Evolutionary conservation across 257 asterid species (phyloP), one percentile per base, ranked within the genome.

Genomic region (Petunia secreta): DNA sequence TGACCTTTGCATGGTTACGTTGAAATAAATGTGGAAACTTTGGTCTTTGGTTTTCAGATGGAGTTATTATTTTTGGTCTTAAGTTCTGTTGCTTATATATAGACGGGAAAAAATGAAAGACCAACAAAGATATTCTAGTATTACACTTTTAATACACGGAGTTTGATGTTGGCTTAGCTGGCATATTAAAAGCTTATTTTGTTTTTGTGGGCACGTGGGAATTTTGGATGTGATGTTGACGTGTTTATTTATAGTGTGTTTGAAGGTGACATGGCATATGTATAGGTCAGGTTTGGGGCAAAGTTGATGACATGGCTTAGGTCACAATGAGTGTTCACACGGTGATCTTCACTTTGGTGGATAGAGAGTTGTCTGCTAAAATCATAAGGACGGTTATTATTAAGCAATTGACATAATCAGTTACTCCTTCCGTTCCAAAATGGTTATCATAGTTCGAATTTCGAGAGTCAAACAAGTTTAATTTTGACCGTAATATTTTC

Each of bases 1-100:
- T 84, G 95, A 86, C 88, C 87, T 86, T 54, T 86, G 92, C 95
- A 86, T 92, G 82, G 50, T 58, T n/a, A n/a, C n/a, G 2, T 37
- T 71, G n/a, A 43, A n/a, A 62, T 36, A 63, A 34, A 57, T 3
- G 15, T 37, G 44, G 11, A 11, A 63, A 63, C 43, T 63, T 63
- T 11, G 69, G 46, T 37, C 25, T 37, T 63, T 63, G 69, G 41
- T 3, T n/a, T 38, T 63, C 25, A 63, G 16, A 37, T 63, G 13
- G 4, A 3, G n/a, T n/a, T n/a, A n/a, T n/a, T n/a, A n/a, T 63
- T 63, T 63, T 44, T 11, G 2, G 62, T 60, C 9, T 62, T 63
- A 0, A 4, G 5, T n/a, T 11, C 38, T 4, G 4, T 37, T 9
- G 16, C 8, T 62, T 64, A n/a, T 37, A 38, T 63, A 64, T 64